phyloP scores from a whole-genome alignment of 2,329 filamentous ascomycete genomes.

The Phoma sp. region DNA sequence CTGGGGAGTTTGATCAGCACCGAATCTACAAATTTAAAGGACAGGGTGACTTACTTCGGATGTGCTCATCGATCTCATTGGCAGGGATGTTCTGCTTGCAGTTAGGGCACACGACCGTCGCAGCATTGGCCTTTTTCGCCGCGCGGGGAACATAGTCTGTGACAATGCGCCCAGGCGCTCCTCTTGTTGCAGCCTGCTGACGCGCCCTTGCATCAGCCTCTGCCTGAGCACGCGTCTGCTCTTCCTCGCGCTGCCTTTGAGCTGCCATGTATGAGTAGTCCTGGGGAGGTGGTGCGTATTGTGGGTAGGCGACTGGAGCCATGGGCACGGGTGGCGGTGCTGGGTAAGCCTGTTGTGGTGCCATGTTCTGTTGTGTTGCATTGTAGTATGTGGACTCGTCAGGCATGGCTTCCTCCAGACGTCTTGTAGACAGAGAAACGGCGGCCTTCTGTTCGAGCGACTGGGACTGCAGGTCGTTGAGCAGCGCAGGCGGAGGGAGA shows the following conservation, averaged over 20 bases:
- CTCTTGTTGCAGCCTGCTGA: conserved; percentile 78
- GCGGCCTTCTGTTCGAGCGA: conserved; percentile 95
- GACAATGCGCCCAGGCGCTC: conserved; percentile 77
- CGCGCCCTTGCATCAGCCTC: conserved; percentile 72
- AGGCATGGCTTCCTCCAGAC: conserved; percentile 95
- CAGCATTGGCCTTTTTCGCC: conserved; percentile 68
- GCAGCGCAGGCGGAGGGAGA: conserved; percentile 85
- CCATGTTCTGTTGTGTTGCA: conserved; percentile 40
- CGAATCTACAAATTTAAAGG: background rate
- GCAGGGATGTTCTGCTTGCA: conserved; percentile 90
- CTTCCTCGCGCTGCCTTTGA: conserved; percentile 47
- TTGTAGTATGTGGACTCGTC: conserved; percentile 64
- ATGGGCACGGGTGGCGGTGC: conserved; percentile 37
- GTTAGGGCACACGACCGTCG: conserved; percentile 85
- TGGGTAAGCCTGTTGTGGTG: conserved; percentile 39
- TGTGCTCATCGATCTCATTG: conserved; percentile 88
- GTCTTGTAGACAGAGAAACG: conserved; percentile 82
- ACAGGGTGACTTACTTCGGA: conserved; percentile 71
- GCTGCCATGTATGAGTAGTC: conserved; percentile 40
- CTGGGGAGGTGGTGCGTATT: conserved; percentile 36
- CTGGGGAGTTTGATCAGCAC: conserved; percentile 53
- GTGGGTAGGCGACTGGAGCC: conserved; percentile 31
- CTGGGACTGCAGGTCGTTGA: conserved; percentile 91
- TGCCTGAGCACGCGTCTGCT: conserved; percentile 52
- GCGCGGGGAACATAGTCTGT: conserved; percentile 90